Evolutionary conservation across 108 stramenopile genomes (phyloP).

Genomic region (Parietichytrium sp.): DNA sequence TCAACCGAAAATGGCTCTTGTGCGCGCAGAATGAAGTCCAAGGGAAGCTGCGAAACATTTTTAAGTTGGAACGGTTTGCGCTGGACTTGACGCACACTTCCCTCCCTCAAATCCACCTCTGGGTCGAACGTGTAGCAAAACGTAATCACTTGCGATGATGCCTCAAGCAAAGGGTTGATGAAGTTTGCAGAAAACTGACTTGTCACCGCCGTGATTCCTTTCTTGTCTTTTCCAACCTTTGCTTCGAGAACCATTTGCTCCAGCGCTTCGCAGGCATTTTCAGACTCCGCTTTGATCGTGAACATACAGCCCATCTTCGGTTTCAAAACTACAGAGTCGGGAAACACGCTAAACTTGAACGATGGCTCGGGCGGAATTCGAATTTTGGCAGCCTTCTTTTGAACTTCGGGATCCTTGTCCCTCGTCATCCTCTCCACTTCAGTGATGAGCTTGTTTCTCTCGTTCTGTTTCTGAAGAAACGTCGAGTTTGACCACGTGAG

Average conservation of each 20-base stretch:
- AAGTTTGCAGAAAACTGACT: conserved; percentile 57
- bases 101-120: background rate
- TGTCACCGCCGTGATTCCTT: conserved; percentile 43
- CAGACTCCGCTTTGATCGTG: conserved; percentile 47
- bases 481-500: conserved; percentile 64
- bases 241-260: conserved; percentile 56
- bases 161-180: conserved; percentile 59
- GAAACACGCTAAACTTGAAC: background rate
- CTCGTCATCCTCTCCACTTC: background rate
- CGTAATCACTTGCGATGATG: conserved; percentile 44
- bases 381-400: conserved; percentile 30
- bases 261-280: conserved; percentile 43
- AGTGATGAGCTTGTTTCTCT: conserved; percentile 47
- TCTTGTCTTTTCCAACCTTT: conserved; percentile 62
- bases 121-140: conserved; percentile 59
- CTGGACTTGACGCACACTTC: no score
- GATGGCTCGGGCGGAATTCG: background rate
- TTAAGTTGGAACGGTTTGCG: conserved; percentile 50
- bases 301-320: conserved; percentile 25
- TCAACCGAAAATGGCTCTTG: conserved; percentile 59
- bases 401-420: conserved; percentile 50
- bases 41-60: conserved; percentile 53
- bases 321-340: background rate
- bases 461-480: conserved; percentile 39
- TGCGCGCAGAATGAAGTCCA: conserved; percentile 51